These are phyloP conservation scores for Puccinellia tenuiflora DNA, from an alignment of 176 grass and related monocot species.

Conservation along the genomic window DNA sequence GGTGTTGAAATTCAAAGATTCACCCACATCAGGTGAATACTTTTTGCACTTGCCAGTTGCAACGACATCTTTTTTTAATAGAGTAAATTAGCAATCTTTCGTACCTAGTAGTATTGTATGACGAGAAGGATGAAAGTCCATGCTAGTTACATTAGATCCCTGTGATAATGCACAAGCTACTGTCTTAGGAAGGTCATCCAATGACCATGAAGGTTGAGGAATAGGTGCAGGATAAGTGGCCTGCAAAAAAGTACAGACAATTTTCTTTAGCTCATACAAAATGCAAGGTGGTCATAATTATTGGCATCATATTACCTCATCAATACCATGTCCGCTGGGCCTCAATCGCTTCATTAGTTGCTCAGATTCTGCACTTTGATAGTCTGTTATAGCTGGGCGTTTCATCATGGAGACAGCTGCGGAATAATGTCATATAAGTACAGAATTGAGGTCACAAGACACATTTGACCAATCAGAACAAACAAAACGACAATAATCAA, in stretches of 20 bases:
- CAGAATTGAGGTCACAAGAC: conserved; percentile 18
- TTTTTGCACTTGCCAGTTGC: background rate
- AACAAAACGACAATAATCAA: background rate
- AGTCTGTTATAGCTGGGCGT: conserved; percentile 75
- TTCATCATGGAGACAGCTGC: conserved; percentile 68
- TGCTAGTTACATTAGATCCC: conserved; percentile 83
- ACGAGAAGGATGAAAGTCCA: conserved; percentile 93
- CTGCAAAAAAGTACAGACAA: conserved; percentile 37
- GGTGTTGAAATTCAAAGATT: background rate
- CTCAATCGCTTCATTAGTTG: conserved; percentile 92
- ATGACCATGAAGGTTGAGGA: conserved; percentile 64
- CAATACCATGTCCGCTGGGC: conserved; percentile 59
- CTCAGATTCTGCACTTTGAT: conserved; percentile 90
- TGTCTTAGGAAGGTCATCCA: conserved; percentile 85
- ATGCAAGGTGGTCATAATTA: conserved; percentile 1
- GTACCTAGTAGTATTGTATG: conserved; percentile 88
- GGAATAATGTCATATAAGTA: conserved; percentile 24
- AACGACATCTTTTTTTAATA: background rate
- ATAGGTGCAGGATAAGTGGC: conserved; percentile 70
- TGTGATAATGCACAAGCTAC: conserved; percentile 68
- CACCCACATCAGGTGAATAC: background rate
- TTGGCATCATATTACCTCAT: conserved; percentile 62
- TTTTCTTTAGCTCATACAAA: conserved; percentile 27
- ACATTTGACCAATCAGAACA: background rate
- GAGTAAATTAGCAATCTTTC: conserved; percentile 2